Evolutionary conservation across 495 filamentous ascomycete species (phyloP), one percentile per base, ranked within the genome.

Genomic region (Cercophora sp.): DNA sequence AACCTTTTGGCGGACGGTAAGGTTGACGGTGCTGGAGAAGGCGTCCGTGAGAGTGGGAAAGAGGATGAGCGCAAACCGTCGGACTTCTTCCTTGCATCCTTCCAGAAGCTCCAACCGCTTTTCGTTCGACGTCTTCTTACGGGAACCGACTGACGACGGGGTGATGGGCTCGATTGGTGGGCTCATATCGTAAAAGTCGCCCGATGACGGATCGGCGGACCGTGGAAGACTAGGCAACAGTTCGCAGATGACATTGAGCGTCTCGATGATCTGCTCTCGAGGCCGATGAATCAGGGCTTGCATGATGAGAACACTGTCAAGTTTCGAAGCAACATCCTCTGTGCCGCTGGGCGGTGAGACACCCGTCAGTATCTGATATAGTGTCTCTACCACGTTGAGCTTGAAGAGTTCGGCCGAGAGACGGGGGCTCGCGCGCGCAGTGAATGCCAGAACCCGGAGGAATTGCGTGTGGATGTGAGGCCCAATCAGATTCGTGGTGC

Each of bases 241-340:
- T 73, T 97, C 94, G 71, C 94, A 97, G 56, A 97, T 91, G 51
- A 99, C 91, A 67, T 96, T 96, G 50, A 99, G 80, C 4, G 94
- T 96, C 73, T 99, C 94, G 60, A 89, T 91, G 22, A 99, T 86
- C 66, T 97, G 94, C 61, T 99, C 93, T 37, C 90, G 83, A n/a
- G 93, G 93, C 27, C 91, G 82, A 63, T 97, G 94, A 48, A 99
- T 96, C 59, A 99, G 71, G 25, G 93, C 91, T 65, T 99, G 93
- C 94, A 99, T 97, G 68, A 97, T 91, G 42, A 99, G 83, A 23
- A 97, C 92, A 63, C 88, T 96, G 70, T 97, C 92, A 63, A 96
- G 90, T 70, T 93, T 95, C 20, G 79, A 81, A n/a, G 88, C 86
- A 25, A 88, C 78, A 64, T 92, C 86, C 15, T 94, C 88, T 4